These are phyloP conservation scores for Ophiostoma sp. DNA, from an alignment of 2,329 filamentous ascomycete genomes.

Conservation along the genomic window DNA sequence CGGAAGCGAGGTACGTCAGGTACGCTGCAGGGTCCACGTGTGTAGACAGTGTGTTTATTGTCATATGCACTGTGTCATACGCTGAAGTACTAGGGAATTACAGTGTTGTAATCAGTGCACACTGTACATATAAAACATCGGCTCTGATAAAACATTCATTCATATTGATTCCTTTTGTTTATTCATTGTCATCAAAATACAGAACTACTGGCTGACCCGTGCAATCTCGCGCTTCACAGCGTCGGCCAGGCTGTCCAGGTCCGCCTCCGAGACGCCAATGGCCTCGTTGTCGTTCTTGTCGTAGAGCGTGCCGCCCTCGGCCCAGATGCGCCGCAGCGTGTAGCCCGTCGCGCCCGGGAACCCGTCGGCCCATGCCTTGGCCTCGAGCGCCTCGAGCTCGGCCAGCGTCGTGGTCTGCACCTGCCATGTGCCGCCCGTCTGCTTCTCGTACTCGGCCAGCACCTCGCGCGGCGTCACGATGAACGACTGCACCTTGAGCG, in stretches of 20 bases:
- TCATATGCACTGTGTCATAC: background rate
- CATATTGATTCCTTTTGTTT: no score
- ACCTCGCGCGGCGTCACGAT: conserved; percentile 59
- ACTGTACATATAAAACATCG: no score
- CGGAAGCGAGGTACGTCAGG: background rate
- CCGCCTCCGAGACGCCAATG: conserved; percentile 45
- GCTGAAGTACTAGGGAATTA: no score
- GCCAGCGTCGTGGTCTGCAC: conserved; percentile 45
- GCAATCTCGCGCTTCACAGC: conserved; percentile 26
- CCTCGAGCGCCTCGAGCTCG: conserved; percentile 51
- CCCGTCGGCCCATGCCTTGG: conserved; percentile 51
- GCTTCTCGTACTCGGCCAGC: conserved; percentile 61
- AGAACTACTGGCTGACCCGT: background rate
- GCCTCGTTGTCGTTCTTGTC: conserved; percentile 59
- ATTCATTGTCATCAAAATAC: no score
- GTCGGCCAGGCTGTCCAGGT: conserved; percentile 47
- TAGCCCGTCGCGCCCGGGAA: conserved; percentile 48
- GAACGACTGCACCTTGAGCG: conserved; percentile 66
- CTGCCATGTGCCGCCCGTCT: conserved; percentile 56
- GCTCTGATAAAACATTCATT: no score
- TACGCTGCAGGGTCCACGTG: background rate
- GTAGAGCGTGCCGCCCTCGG: conserved; percentile 65
- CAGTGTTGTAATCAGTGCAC: no score
- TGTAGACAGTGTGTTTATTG: background rate
- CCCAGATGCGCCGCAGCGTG: conserved; percentile 66